phyloP scores from a whole-genome alignment of 495 filamentous ascomycete species.

The Trichoderma parareesei region DNA sequence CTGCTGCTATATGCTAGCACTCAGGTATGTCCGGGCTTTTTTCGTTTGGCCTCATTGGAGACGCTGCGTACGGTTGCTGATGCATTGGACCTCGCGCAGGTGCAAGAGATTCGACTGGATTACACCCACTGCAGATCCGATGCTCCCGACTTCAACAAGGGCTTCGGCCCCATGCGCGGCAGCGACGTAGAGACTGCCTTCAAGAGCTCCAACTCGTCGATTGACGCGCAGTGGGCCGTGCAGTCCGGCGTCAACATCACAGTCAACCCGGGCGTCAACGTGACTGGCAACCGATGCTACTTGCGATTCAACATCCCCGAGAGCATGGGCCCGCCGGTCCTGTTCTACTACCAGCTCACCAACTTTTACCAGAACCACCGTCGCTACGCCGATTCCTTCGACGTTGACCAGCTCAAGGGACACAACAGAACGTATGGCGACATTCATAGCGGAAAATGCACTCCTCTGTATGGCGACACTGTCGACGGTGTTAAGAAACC shows the following conservation, averaged over 20 bases:
- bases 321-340: constrained; percentile 66
- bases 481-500: constrained; percentile 42
- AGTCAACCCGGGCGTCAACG: constrained; percentile 17
- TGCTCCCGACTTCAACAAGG: constrained; percentile 34
- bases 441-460: constrained; percentile 62
- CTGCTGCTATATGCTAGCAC: constrained; percentile 75
- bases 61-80: constrained; percentile 13
- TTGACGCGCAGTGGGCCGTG: constrained; percentile 21
- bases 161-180: constrained; percentile 37
- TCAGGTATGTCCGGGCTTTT: constrained; percentile 38
- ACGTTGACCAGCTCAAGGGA: constrained; percentile 74
- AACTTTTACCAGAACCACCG: constrained; percentile 99
- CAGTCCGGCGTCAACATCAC: constrained; percentile 24
- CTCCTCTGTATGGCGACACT: constrained; percentile 55
- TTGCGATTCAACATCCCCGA: constrained; percentile 73
- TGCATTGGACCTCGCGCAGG: constrained; percentile 45
- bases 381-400: constrained; percentile 85
- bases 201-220: constrained; percentile 25
- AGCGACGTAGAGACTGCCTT: constrained; percentile 57
- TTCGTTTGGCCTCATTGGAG: not conserved
- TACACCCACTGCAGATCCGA: constrained; percentile 65
- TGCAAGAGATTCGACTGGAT: constrained; percentile 84
- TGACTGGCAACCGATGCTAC: constrained; percentile 43
- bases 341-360: constrained; percentile 88
- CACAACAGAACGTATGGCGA: constrained; percentile 49